Conservation (phyloP, 768 basidiomycete species). For the Suillus subaureus region DNA sequence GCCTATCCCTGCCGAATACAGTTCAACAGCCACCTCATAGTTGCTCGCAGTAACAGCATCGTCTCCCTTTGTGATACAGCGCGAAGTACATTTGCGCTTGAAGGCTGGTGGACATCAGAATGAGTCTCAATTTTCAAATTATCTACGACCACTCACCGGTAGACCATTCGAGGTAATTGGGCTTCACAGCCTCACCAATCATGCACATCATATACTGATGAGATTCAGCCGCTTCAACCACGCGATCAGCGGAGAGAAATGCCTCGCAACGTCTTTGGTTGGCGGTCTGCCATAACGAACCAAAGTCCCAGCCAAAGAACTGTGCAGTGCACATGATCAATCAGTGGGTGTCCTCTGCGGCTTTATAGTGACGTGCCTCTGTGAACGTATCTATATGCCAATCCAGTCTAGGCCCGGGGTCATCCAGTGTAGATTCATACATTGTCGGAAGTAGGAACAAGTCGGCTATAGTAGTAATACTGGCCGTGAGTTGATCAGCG, state of each 20-base stretch:
- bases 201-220: not conserved
- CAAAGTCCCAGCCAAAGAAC: not conserved
- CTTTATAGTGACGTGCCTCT: not conserved
- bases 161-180: not conserved
- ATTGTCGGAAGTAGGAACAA: not conserved
- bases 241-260: not conserved
- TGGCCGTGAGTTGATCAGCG: not conserved
- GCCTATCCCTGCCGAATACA: not conserved
- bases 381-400: not conserved
- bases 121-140: not conserved
- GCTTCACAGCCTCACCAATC: not conserved
- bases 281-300: not conserved
- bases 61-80: not conserved
- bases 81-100: not conserved
- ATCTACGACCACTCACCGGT: not conserved
- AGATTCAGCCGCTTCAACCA: not conserved
- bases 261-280: not conserved
- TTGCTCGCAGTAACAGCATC: not conserved
- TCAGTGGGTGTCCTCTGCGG: not conserved
- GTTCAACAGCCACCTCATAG: not conserved
- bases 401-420: not conserved
- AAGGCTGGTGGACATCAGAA: not conserved
- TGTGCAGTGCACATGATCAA: not conserved
- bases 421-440: no score
- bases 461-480: not conserved